Percentiles rank a stretch among this genome's conserved stretches.
These are phyloP conservation scores for Aspergillus texensis DNA, from an alignment of 2,329 filamentous ascomycete genomes.

Conservation along the genomic window DNA sequence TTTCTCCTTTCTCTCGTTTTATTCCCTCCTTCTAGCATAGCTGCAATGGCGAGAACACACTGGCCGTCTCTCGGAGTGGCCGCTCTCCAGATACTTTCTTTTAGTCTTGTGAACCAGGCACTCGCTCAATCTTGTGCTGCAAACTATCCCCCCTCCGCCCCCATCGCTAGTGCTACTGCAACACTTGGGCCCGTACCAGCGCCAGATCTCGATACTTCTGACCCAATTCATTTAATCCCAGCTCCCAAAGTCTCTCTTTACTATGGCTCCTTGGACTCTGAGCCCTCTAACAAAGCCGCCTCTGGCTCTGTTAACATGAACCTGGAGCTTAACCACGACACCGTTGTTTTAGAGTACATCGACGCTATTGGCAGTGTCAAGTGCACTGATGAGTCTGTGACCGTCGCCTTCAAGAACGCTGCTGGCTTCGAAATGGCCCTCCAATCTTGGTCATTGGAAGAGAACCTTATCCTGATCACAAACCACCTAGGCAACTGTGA, in stretches of 20 bases:
- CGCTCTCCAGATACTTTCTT: neutral
- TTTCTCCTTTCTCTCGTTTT: neutral
- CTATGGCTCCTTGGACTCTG: neutral
- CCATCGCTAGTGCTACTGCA: neutral
- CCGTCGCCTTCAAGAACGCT: neutral
- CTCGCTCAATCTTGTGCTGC: neutral
- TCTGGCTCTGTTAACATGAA: neutral
- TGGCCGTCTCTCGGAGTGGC: neutral
- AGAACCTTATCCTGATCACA: neutral
- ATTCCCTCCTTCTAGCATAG: neutral
- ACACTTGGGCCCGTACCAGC: neutral
- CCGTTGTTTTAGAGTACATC: neutral
- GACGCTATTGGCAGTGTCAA: neutral
- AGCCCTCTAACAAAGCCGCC: neutral
- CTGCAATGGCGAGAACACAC: neutral
- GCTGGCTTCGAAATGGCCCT: neutral
- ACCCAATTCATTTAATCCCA: neutral
- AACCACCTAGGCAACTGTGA: neutral
- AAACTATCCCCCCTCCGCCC: neutral
- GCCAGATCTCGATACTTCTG: neutral
- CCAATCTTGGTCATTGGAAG: neutral
- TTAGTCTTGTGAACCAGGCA: neutral
- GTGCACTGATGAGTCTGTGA: neutral
- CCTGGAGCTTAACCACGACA: neutral
- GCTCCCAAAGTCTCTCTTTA: neutral